Evolutionary conservation across 768 basidiomycete species (phyloP).

Genomic region (Boletales sp.): DNA sequence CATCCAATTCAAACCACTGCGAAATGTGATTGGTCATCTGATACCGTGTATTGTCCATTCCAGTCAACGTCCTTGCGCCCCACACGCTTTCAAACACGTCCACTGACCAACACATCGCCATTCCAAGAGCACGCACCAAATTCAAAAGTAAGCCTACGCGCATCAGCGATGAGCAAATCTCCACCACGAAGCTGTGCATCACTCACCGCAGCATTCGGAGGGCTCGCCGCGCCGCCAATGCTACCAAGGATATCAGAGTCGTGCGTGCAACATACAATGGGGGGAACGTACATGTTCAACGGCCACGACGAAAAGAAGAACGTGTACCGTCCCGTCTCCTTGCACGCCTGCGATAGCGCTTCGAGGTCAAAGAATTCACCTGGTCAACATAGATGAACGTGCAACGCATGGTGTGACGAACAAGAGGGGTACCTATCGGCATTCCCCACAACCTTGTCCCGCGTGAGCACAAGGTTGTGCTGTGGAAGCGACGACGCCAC

Average conservation of each 20-base stretch:
- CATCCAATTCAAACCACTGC: too few species aligned
- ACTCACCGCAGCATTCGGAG: constrained; percentile 67
- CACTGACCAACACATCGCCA: too few species aligned
- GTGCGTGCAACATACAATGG: too few species aligned
- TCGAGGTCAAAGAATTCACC: constrained; percentile 76
- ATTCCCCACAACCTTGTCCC: constrained; percentile 64
- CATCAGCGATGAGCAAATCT: too few species aligned
- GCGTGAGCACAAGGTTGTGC: too few species aligned
- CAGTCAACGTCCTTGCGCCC: too few species aligned
- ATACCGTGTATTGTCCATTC: too few species aligned
- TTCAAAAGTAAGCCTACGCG: too few species aligned
- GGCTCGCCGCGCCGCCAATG: constrained; percentile 66
- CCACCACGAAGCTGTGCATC: too few species aligned
- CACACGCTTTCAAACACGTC: too few species aligned
- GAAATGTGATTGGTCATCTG: too few species aligned
- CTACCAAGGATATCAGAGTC: constrained; percentile 14
- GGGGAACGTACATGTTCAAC: constrained; percentile 54
- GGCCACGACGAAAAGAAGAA: constrained; percentile 81
- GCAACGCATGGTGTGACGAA: background rate
- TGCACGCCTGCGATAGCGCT: constrained; percentile 52
- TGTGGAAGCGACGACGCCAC: constrained; percentile 15
- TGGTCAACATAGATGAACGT: constrained; percentile 11
- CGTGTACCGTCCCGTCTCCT: constrained; percentile 57
- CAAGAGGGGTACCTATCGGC: constrained; percentile 46
- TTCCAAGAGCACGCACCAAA: too few species aligned